Conservation (phyloP, 805 yeast species). For the Hanseniaspora taiwanica region DNA sequence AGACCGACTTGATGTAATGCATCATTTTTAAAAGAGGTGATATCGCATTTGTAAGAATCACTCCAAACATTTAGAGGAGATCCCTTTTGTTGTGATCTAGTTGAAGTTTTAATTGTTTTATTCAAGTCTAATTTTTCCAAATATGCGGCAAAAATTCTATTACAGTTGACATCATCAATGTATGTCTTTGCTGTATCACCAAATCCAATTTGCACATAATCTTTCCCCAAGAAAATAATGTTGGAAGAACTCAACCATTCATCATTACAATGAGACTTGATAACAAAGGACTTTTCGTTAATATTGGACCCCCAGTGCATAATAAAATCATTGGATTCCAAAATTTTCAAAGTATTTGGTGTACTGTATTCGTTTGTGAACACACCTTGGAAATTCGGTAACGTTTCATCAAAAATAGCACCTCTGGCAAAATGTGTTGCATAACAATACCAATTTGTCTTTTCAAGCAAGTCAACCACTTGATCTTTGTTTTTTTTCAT, state of each 20-base stretch:
- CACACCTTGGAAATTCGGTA: slow-evolving; percentile 51
- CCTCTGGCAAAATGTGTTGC: slow-evolving; percentile 65
- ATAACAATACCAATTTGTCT: slow-evolving; percentile 37
- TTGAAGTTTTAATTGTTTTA: not conserved
- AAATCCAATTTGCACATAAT: slow-evolving; percentile 6
- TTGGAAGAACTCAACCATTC: slow-evolving; percentile 3
- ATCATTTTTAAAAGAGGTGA: slow-evolving; percentile 1
- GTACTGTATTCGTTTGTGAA: slow-evolving; percentile 40
- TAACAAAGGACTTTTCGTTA: slow-evolving; percentile 34
- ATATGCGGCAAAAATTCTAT: slow-evolving; percentile 35
- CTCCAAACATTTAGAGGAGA: slow-evolving; percentile 12
- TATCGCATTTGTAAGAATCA: not conserved
- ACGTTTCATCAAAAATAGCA: slow-evolving; percentile 49
- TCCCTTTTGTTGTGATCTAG: slow-evolving; percentile 17
- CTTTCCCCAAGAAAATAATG: slow-evolving; percentile 5
- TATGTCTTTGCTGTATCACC: slow-evolving; percentile 13
- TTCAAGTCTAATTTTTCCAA: not conserved
- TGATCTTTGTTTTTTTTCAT: slow-evolving; percentile 40
- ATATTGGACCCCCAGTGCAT: slow-evolving; percentile 55
- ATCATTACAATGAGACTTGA: not conserved
- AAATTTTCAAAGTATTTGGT: slow-evolving; percentile 32
- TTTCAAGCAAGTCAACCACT: slow-evolving; percentile 35
- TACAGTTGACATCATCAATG: slow-evolving; percentile 31
- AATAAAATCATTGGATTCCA: slow-evolving; percentile 50
- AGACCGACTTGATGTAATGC: slow-evolving; percentile 20